Percentiles rank a stretch among this genome's conserved stretches.
phyloP scores from a whole-genome alignment of 345 rosid species.

The Carallia pectinifolia region DNA sequence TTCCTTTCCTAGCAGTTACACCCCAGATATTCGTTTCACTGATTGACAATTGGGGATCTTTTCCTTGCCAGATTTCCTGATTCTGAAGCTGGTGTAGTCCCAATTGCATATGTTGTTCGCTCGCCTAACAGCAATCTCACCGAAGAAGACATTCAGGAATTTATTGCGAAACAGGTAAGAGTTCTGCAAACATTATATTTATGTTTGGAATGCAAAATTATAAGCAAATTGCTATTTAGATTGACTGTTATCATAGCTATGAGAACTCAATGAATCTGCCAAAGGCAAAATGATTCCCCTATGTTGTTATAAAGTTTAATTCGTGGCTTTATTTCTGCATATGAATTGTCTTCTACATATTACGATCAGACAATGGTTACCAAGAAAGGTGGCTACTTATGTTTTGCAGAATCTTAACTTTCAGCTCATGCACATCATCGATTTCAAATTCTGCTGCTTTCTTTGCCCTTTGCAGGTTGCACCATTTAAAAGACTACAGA shows the following conservation, averaged over 20 bases:
- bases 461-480: conserved; percentile 24
- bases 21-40: neutral
- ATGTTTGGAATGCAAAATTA: neutral
- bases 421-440: neutral
- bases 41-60: neutral
- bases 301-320: no score
- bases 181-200: neutral
- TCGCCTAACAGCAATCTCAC: conserved; percentile 56
- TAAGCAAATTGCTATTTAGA: neutral
- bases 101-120: conserved; percentile 72
- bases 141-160: conserved; percentile 57
- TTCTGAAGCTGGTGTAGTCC: conserved; percentile 89
- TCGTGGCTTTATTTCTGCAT: no score
- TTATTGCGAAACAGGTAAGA: conserved; percentile 73
- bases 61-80: conserved; percentile 57
- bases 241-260: neutral
- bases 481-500: conserved; percentile 33
- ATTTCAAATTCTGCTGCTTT: no score
- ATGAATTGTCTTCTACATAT: no score
- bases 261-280: neutral
- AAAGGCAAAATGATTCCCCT: no score
- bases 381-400: neutral
- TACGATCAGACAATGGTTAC: no score
- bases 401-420: neutral
- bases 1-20: neutral